Conservation (phyloP, 1,139 yeast species). For the Candida pseudoviswanathii region DNA sequence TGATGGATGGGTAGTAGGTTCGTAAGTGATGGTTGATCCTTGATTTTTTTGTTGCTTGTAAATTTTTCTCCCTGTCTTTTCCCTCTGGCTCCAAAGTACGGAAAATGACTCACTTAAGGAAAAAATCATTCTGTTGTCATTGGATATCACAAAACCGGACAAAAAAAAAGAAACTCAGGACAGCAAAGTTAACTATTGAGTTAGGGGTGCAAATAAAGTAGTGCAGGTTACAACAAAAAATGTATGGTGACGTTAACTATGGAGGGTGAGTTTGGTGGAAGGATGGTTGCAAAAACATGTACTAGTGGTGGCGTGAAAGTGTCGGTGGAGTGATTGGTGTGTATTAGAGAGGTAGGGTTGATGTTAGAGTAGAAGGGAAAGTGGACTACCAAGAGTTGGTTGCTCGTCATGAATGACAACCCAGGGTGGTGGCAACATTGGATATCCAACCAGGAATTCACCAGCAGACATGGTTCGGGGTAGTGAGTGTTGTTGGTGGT, state of each 20-base stretch:
- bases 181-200: background rate
- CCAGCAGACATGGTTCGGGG: no score
- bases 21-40: background rate
- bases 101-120: conserved; percentile 1
- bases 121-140: background rate
- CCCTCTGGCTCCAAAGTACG: background rate
- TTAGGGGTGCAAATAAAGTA: background rate
- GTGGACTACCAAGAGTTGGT: no score
- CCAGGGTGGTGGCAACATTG: no score
- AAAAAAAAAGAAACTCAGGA: conserved; percentile 10
- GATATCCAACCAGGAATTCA: no score
- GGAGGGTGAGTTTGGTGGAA: background rate
- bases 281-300: background rate
- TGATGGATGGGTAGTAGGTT: background rate
- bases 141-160: background rate
- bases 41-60: background rate
- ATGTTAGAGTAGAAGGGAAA: no score
- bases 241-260: background rate
- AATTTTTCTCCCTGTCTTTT: background rate
- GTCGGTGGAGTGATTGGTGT: no score
- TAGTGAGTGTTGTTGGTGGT: no score
- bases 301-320: no score
- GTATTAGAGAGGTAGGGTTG: no score
- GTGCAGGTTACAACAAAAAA: background rate
- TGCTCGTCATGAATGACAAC: no score